Conservation (phyloP, 1,284 basidiomycete genomes). For the Ceratobasidium sp. region DNA sequence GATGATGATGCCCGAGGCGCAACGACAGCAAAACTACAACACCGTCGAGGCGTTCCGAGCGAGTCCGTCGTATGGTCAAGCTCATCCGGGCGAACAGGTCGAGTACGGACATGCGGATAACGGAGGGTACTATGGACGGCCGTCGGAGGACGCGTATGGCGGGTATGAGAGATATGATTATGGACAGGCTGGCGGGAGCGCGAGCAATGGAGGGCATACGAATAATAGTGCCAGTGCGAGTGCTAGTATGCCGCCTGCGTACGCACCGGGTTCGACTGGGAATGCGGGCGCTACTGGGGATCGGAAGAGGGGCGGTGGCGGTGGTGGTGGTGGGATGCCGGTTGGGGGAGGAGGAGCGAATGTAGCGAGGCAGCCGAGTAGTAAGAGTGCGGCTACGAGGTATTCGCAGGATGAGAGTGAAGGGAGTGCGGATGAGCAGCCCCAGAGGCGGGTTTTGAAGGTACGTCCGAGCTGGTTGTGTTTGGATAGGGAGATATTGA, state of each 20-base stretch:
- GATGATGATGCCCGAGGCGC: constrained; percentile 44
- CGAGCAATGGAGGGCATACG: constrained; percentile 1
- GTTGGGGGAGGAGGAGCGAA: background rate
- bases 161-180: constrained; percentile 32
- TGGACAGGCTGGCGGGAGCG: constrained; percentile 2
- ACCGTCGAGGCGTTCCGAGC: constrained; percentile 25
- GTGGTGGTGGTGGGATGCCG: background rate
- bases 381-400: constrained; percentile 24
- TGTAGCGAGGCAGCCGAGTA: constrained; percentile 27
- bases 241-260: constrained; percentile 15
- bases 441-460: constrained; percentile 34
- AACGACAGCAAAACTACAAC: constrained; percentile 39
- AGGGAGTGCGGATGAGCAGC: constrained; percentile 22
- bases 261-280: background rate
- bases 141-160: constrained; percentile 37
- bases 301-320: constrained; percentile 7
- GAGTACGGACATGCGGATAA: constrained; percentile 34
- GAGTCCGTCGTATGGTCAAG: constrained; percentile 36
- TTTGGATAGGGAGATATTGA: background rate
- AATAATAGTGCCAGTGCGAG: background rate
- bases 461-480: background rate
- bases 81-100: constrained; percentile 40
- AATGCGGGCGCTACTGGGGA: constrained; percentile 26
- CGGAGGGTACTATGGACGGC: background rate
- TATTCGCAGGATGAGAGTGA: constrained; percentile 37